These are phyloP conservation scores for Ogataea chonburiensis DNA, from an alignment of 805 yeast genomes.

Conservation along the genomic window DNA sequence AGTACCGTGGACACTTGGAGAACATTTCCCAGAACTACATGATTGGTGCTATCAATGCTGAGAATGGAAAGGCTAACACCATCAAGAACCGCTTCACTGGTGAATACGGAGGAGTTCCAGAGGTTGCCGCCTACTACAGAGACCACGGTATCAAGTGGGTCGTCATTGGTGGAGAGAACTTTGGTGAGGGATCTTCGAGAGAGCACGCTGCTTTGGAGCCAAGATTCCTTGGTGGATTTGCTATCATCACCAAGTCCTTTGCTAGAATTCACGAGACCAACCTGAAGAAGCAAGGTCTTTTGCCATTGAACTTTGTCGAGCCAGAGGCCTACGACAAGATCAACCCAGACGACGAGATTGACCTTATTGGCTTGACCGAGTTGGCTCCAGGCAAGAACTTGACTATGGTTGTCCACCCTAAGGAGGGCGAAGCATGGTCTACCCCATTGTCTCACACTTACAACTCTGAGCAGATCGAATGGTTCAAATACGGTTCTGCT, in stretches of 20 bases:
- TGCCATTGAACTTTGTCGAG: slow-evolving; percentile 92
- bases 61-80: slow-evolving; percentile 90
- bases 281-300: slow-evolving; percentile 98
- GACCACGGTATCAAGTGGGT: slow-evolving; percentile 93
- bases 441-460: slow-evolving; percentile 93
- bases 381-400: slow-evolving; percentile 93
- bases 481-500: slow-evolving; percentile 99
- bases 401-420: slow-evolving; percentile 70
- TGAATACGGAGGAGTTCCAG: slow-evolving; percentile 93
- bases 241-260: slow-evolving; percentile 95
- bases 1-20: slow-evolving; percentile 99
- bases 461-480: slow-evolving; percentile 94
- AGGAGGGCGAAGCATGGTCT: slow-evolving; percentile 82
- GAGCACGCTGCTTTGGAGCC: slow-evolving; percentile 99
- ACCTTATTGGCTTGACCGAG: slow-evolving; percentile 76
- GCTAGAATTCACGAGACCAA: slow-evolving; percentile 99
- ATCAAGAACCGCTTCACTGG: slow-evolving; percentile 91
- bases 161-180: slow-evolving; percentile 97
- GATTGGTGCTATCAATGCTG: slow-evolving; percentile 99
- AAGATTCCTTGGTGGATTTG: slow-evolving; percentile 97
- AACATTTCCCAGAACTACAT: slow-evolving; percentile 98
- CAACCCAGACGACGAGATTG: slow-evolving; percentile 85
- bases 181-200: slow-evolving; percentile 99
- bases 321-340: slow-evolving; percentile 92
- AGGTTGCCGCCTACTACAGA: slow-evolving; percentile 92